A percentile compares a stretch with the other conserved stretches of the same genome.
phyloP scores from a whole-genome alignment of 2,329 filamentous ascomycete genomes.

The Colletotrichum sidae region DNA sequence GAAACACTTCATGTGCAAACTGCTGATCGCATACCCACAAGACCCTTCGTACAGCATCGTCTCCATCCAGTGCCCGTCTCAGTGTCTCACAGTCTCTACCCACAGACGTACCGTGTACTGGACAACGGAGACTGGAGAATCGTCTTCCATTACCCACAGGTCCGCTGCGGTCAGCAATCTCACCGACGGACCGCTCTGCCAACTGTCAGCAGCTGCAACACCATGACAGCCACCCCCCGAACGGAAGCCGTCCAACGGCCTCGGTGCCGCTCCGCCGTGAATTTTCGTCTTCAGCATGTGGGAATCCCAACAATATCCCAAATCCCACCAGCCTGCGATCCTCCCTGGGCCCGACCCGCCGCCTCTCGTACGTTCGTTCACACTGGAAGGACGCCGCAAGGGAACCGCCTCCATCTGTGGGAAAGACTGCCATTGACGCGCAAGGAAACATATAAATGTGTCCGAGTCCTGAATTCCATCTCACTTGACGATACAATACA shows the following conservation, averaged over 20 bases:
- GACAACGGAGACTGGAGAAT: neutral
- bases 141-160: neutral
- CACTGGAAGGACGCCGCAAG: neutral
- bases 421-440: neutral
- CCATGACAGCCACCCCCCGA: conserved; percentile 1
- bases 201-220: conserved; percentile 11
- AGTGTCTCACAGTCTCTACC: conserved; percentile 10
- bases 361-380: no score
- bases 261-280: conserved; percentile 12
- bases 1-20: conserved; percentile 9
- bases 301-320: conserved; percentile 26
- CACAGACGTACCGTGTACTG: no score
- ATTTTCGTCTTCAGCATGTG: conserved; percentile 9
- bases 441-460: neutral
- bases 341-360: neutral
- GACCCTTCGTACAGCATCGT: conserved; percentile 12
- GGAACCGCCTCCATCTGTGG: neutral
- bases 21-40: conserved; percentile 27
- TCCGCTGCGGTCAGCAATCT: conserved; percentile 21
- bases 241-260: conserved; percentile 9
- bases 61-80: conserved; percentile 29
- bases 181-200: conserved; percentile 31
- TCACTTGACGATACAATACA: neutral
- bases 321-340: neutral
- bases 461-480: neutral